Percentiles rank a stretch among this genome's conserved stretches.
Evolutionary conservation across 768 basidiomycete species (phyloP).

Genomic region (Podaxis sp.): DNA sequence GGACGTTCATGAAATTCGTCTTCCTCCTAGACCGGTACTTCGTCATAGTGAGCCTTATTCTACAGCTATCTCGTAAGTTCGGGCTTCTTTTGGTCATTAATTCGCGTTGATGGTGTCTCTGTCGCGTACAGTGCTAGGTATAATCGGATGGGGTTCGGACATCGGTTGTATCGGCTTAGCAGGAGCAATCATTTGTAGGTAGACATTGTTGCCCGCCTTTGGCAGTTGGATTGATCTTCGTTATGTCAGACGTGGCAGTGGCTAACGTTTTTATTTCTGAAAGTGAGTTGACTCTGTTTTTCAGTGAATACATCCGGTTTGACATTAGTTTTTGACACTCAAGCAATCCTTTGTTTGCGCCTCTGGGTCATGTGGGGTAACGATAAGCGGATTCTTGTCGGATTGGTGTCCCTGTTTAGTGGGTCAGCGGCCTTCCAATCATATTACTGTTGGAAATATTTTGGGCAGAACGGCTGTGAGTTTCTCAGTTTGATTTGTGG

Average conservation of each 20-base stretch:
- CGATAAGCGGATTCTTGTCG: background rate
- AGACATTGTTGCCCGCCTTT: background rate
- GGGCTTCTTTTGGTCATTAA: background rate
- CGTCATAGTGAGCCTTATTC: conserved; percentile 21
- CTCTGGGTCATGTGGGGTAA: background rate
- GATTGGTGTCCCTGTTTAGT: background rate
- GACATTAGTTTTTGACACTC: too few species aligned
- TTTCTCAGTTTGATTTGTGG: background rate
- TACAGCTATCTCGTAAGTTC: background rate
- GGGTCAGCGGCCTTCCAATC: background rate
- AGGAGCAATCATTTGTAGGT: background rate
- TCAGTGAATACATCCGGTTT: background rate
- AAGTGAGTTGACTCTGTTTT: background rate
- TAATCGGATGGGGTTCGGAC: background rate
- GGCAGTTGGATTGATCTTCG: background rate
- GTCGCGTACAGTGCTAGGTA: background rate
- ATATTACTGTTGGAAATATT: background rate
- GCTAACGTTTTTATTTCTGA: background rate
- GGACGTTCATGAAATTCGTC: conserved; percentile 24
- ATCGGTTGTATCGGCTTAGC: background rate
- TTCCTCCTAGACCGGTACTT: conserved; percentile 28
- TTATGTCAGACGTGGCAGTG: background rate
- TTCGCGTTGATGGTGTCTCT: background rate
- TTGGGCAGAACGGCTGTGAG: background rate
- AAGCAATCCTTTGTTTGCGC: background rate